Percentiles rank a stretch among this genome's conserved stretches.
These are phyloP conservation scores for Populus alba DNA, from an alignment of 345 rosid species.

Conservation along the genomic window DNA sequence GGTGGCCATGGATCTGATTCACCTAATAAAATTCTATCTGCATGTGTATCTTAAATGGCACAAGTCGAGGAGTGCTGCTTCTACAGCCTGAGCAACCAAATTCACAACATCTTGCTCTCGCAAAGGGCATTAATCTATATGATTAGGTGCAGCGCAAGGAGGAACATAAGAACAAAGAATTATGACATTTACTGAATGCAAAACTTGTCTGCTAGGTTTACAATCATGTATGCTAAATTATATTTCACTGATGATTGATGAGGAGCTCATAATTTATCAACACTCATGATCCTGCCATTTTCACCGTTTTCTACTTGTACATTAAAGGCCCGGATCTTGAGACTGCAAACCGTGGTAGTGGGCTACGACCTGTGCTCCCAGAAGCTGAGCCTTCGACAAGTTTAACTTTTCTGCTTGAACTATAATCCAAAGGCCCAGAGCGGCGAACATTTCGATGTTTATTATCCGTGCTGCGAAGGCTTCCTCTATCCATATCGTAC, in stretches of 20 bases:
- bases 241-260: background rate
- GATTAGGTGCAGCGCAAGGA: background rate
- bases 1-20: no score
- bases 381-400: conserved; percentile 61
- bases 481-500: conserved; percentile 49
- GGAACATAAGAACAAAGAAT: background rate
- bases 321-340: conserved; percentile 94
- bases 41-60: no score
- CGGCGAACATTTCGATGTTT: conserved; percentile 63
- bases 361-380: conserved; percentile 77
- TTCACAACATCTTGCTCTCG: background rate
- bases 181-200: background rate
- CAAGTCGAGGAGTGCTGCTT: background rate
- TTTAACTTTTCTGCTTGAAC: conserved; percentile 69
- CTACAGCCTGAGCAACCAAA: background rate
- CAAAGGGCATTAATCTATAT: background rate
- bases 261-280: background rate
- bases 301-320: conserved; percentile 51
- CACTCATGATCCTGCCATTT: background rate
- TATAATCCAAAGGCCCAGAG: conserved; percentile 89
- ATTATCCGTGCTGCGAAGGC: conserved; percentile 38
- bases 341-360: conserved; percentile 85
- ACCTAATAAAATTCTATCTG: no score
- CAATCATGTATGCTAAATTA: no score
- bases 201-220: background rate